Evolutionary conservation across 2,329 filamentous ascomycete genomes (phyloP), one percentile per base, ranked within the genome.

Genomic region (Alternaria sp.): DNA sequence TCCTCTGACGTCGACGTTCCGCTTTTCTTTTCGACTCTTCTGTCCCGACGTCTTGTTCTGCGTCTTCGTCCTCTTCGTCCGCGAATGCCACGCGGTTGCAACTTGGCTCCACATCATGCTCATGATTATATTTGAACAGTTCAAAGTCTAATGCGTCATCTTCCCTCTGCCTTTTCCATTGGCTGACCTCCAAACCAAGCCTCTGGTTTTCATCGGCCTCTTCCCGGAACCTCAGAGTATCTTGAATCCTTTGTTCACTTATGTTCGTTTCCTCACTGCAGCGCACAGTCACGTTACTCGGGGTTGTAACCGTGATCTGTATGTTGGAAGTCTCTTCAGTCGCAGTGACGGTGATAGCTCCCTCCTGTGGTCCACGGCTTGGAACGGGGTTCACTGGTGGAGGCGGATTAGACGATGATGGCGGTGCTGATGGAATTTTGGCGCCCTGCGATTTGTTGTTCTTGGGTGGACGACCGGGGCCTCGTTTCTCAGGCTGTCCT

Each of bases 291-390:
- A 40, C 36, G 15, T 17, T n/a, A 40, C 36, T 40, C n/a, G 36
- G n/a, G 1, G 5, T 0, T 0, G 36, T 6, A 17, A 17, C 36
- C 36, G n/a, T 10, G 36, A 40, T 17, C 36, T 17, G 36, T 17
- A 17, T 17, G 17, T 11, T 40, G n/a, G 36, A 40, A n/a, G 36
- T 40, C 36, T 40, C n/a, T 40, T 17, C 36, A 17, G 36, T 17
- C 36, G 36, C 36, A 40, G n/a, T 17, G 36, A 40, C n/a, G n/a
- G 9, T 40, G 4, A 17, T 0, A 11, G 8, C 17, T 17, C n/a
- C 36, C 8, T 40, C 36, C n/a, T 40, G 15, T 40, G 36, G 9
- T 4, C 36, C 36, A 40, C 36, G 36, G 36, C 36, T 40, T 40
- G 36, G 15, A 40, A 40, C 17, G 36, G 36, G 36, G 36, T 40